phyloP scores from a whole-genome alignment of 352 stramenopile genomes.

The Phytopythium cucurbitacearum region DNA sequence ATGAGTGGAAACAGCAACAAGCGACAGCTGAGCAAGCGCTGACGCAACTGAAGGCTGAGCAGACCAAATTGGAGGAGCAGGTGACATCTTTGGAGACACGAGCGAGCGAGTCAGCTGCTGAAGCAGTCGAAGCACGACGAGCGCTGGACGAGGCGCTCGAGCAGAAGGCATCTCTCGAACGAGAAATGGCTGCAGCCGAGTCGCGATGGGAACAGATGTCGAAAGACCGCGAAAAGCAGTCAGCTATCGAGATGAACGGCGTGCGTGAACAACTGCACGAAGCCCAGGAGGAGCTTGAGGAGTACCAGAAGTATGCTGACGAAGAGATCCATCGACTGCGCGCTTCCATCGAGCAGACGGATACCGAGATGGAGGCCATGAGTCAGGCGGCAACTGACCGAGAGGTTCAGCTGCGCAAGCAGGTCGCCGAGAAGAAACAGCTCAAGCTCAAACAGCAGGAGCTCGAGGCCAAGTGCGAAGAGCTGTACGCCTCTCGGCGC shows the following conservation, averaged over 20 bases:
- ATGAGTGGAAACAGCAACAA: conserved; percentile 21
- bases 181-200: conserved; percentile 21
- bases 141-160: conserved; percentile 9
- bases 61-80: conserved; percentile 14
- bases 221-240: conserved; percentile 24
- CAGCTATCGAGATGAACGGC: conserved; percentile 25
- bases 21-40: conserved; percentile 16
- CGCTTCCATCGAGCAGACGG: conserved; percentile 26
- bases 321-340: conserved; percentile 47
- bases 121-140: conserved; percentile 12
- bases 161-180: conserved; percentile 25
- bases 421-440: conserved; percentile 19
- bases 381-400: conserved; percentile 14
- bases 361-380: conserved; percentile 21
- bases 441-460: conserved; percentile 21
- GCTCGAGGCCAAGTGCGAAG: conserved; percentile 25
- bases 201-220: conserved; percentile 31
- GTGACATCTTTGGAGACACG: conserved; percentile 12
- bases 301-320: conserved; percentile 45
- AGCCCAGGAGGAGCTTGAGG: conserved; percentile 44
- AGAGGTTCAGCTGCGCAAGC: conserved; percentile 21
- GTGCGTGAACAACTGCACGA: conserved; percentile 39
- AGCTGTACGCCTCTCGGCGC: conserved; percentile 23
- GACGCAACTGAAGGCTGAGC: conserved; percentile 11
- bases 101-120: conserved; percentile 13